Evolutionary conservation across 1,284 basidiomycete genomes (phyloP).

Genomic region (Boletus semigastroideus): DNA sequence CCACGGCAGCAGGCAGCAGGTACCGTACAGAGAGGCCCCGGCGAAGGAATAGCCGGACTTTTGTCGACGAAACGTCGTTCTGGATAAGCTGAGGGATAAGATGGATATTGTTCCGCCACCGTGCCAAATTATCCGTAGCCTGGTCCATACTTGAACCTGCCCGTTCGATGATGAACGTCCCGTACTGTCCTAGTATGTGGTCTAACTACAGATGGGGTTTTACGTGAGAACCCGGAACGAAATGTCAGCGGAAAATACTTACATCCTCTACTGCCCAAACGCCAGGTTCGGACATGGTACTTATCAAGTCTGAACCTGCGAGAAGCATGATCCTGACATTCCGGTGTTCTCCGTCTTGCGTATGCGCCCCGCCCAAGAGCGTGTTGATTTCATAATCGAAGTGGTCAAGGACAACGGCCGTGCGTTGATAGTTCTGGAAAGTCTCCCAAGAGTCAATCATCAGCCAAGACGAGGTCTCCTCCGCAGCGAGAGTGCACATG

Average conservation of each 20-base stretch:
- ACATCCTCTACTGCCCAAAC: conserved; percentile 97
- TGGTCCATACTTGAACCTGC: conserved; percentile 91
- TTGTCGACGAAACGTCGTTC: conserved; percentile 97
- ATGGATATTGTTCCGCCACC: conserved; percentile 89
- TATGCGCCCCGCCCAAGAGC: conserved; percentile 67
- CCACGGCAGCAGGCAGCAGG: conserved; percentile 87
- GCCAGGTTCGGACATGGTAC: conserved; percentile 98
- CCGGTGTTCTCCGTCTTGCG: conserved; percentile 62
- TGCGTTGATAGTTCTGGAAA: conserved; percentile 91
- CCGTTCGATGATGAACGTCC: conserved; percentile 93
- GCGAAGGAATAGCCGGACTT: conserved; percentile 88
- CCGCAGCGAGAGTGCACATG: conserved; percentile 87
- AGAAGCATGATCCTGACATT: conserved; percentile 86
- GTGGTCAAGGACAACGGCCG: conserved; percentile 94
- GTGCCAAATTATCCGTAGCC: conserved; percentile 71
- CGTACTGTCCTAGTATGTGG: conserved; percentile 93
- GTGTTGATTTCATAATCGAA: conserved; percentile 94
- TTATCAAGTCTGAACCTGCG: conserved; percentile 95
- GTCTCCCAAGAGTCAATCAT: conserved; percentile 99
- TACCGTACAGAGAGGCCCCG: conserved; percentile 94
- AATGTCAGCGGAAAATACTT: conserved; percentile 31
- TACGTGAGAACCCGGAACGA: conserved; percentile 18
- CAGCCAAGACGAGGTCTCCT: conserved; percentile 76
- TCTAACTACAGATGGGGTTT: conserved; percentile 64
- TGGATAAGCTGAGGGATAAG: conserved; percentile 96